Evolutionary conservation across 2,329 filamentous ascomycete species (phyloP), one percentile per base, ranked within the genome.

Genomic region (Pyricularia sp.): DNA sequence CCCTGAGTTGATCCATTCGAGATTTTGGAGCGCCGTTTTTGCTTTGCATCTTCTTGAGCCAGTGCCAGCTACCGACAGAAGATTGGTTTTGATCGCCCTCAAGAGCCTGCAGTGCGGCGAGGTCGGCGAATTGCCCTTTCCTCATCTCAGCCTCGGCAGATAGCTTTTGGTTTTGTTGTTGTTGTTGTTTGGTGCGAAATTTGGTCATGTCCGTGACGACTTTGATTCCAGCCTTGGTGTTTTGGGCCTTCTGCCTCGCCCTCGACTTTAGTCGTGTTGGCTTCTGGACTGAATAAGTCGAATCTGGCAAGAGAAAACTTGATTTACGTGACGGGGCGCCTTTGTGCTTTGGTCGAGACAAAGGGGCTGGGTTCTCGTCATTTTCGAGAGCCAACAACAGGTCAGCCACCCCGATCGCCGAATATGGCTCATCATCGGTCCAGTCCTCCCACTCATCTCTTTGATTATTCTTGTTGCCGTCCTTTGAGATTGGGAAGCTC

Each of bases 121-220:
- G 76, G 69, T 88, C 82, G 16, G 83, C 83, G 66, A 85, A 86
- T 65, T 80, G 84, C 30, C 74, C 70, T 30, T 70, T 75, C 55
- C 68, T 72, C 62, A 70, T 71, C 44, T 70, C 66, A 35, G 40
- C 44, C 13, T 31, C 40, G 26, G 62, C 62, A 13, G 66, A 72
- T 63, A 72, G 70, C 8, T 75, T 71, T 49, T 72, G 71, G 13
- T 70, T 71, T 71, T 28, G 57, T 65, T 74, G 57, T 65, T 74
- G 57, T 65, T 74, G 79, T 68, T 73, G 74, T 31, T 77, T 77
- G 61, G 69, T 70, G 30, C 76, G 83, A 72, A 79, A 78, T 67
- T 74, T 77, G 67, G 84, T 78, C 78, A 90, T 87, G 71, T 87
- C 87, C 2, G 89, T 92, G 68, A 90, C 85, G 24, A 91, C 73